Base-by-base conservation (phyloP, 75 land plant species). In the Selaginella tamariscina region DNA sequence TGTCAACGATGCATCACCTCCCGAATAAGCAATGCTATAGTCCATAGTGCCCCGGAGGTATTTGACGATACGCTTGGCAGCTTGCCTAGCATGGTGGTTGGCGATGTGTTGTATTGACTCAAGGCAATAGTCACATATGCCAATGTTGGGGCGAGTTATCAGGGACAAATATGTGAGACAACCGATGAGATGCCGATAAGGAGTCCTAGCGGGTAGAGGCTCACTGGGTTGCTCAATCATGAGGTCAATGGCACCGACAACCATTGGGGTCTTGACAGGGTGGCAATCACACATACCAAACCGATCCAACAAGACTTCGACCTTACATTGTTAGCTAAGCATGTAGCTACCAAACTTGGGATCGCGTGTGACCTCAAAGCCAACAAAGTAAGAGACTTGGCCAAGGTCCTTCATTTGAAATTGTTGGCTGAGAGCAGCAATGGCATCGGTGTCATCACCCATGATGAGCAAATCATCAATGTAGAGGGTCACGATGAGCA, bases 141-240 rank as follows among this genome's bases (percentile, higher is more conserved):
- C 18, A 44, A 72, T 32, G 13, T 73, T 68, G 2, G 27, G 57
- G 1, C 71, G 15, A 27, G 75, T 73, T 9, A 21, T 49, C 32
- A 27, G 13, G 1, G 54, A 57, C 15, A 69, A 49, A 54, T 69
- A 56, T 20, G 2, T 13, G 54, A 69, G 39, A 31, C 60, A 33
- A 9, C 60, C 60, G 24, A 69, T 28, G 23, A 69, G 39, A 20
- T 49, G 62, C 1, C 60, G 18, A 31, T 65, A 65, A 28, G 67
- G 67, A 29, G 32, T 65, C n/a, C 26, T 11, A 27, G 5, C 67
- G 20, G 32, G 29, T 27, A 65, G n/a, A 29, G 29, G 67, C 20
- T 5, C 67, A 27, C n/a, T 20, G 8, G 67, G 5, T n/a, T 59
- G 62, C 49, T 39, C 49, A 39, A 39, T 15, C 49, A 39, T 39